Evolutionary conservation across 1,284 basidiomycete genomes (phyloP), one percentile per base, ranked within the genome.

Genomic region (Fistulinella staudtii): DNA sequence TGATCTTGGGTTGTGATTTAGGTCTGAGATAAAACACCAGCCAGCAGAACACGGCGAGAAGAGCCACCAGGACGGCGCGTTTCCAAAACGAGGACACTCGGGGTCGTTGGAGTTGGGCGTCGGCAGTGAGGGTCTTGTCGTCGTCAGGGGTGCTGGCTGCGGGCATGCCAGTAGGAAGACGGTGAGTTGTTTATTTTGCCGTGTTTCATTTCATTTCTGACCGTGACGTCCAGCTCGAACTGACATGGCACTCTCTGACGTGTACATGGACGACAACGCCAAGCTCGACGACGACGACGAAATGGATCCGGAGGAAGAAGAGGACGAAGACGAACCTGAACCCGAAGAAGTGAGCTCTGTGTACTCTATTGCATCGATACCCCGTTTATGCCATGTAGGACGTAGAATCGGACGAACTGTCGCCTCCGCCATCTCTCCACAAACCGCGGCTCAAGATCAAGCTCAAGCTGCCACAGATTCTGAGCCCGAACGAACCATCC

Each of bases 381-480:
- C 10, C 18, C 25, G 24, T 4, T 31, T 33, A 36, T 27, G n/a
- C 3, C 17, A 4, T 5, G n/a, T 36, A 60, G 57, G 56, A 63
- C 37, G 29, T 48, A 4, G 70, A 73, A 25, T 60, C 62, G 10
- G 70, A 69, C 28, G 68, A 66, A 8, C 54, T 60, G 4, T 65
- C 67, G 14, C 56, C 67, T 4, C 63, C 68, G 1, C 60, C 66
- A 2, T 58, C 63, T 3, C 60, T 57, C 10, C 51, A 52, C 29
- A 53, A 61, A 39, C 69, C 72, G 11, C 68, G 74, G 5, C 70
- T 85, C n/a, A 80, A 78, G 53, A 82, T 85, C 56, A 82, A 76
- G 54, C 69, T 85, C 37, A 84, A 80, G 58, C 62, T 83, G 5
- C 77, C 80, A 8, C 63, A 66, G 8, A 66, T 66, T 15, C 62